Evolutionary conservation across 768 basidiomycete species (phyloP), one percentile per base, ranked within the genome.

Genomic region (Pleurotus giganteus): DNA sequence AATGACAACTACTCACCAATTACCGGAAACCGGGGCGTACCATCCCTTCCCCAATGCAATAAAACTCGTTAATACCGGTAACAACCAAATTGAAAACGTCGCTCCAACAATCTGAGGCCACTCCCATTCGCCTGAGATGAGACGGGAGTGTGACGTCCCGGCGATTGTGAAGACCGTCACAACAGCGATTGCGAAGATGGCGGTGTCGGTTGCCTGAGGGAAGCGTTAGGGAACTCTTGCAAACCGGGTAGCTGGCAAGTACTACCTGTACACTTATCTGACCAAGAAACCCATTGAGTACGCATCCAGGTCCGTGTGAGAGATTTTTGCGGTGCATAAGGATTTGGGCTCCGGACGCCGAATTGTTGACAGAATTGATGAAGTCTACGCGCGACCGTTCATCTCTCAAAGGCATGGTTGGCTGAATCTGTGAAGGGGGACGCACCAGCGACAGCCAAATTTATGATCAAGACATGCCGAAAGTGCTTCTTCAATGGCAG

Each of bases 301-400:
- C 44, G 24, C 44, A 45, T 11, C 44, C 44, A 23, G 44, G 44
- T 11, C 44, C 44, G 11, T 17, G 24, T 11, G 19, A 12, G 11
- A 45, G 24, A 19, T 45, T 23, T 23, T 12, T 24, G 8, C 44
- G 44, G 26, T 45, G 44, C 2, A 45, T 45, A 9, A 45, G 44
- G 27, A 45, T 45, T 17, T 45, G 44, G 4, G 44, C 21, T 17
- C 44, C 44, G 12, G 44, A 45, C 19, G 44, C 9, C 5, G 44
- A 24, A 24, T 45, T 45, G 44, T 45, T 45, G 19, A 45, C 44
- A 7, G 44, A 45, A 17, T 45, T 45, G 44, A 45, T 27, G 44
- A 45, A 45, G 26, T 45, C 44, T 45, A 45, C 26, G 6, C 5
- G 12, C 1, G 9, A 27, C 27, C 2, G 19, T 45, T 45, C 21